Evolutionary conservation across 768 basidiomycete species (phyloP), one percentile per base, ranked within the genome.

Genomic region (Podaxis sp.): DNA sequence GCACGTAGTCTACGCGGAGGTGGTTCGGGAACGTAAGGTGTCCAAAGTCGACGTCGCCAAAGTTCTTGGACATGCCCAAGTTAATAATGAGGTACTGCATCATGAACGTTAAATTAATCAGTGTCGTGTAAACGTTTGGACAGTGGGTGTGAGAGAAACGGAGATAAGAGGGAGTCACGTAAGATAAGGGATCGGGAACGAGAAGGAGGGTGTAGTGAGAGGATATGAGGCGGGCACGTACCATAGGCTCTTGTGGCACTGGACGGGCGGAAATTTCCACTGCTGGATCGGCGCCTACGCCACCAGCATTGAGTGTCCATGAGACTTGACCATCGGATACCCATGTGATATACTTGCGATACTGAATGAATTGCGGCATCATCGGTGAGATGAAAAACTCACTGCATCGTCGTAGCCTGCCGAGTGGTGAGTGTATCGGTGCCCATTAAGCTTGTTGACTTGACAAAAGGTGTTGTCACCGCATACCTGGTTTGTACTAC

Each of bases 241-340:
- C 89, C 90, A 94, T 91, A 19, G 93, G 93, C 72, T 95, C 93
- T 66, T 85, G 84, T 1, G 93, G 80, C 22, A 95, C 75, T 2
- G 86, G 80, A 27, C 93, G 79, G 36, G 79, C 76, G 2, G 83
- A 82, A 55, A 94, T 89, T 51, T 88, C 72, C 1, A 81, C 82
- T 17, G 71, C 66, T 1, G 78, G 43, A 70, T 95, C 87, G 1
- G 87, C 75, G 0, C 78, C 88, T 66, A 94, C 69, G 2, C 87
- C 91, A 3, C 80, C 81, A 15, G 79, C 88, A 41, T 85, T 82
- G 61, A 94, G 69, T 15, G 89, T 91, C 93, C 93, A 94, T 7
- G 87, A 76, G 13, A 79, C 71, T 66, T 84, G 77, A 68, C 80
- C 82, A 64, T 89, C 79, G 65, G 85, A 82, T 63, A 94, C 74